Base-by-base conservation (phyloP, 1,139 yeast species). In the Saccharomyces hybrid region DNA sequence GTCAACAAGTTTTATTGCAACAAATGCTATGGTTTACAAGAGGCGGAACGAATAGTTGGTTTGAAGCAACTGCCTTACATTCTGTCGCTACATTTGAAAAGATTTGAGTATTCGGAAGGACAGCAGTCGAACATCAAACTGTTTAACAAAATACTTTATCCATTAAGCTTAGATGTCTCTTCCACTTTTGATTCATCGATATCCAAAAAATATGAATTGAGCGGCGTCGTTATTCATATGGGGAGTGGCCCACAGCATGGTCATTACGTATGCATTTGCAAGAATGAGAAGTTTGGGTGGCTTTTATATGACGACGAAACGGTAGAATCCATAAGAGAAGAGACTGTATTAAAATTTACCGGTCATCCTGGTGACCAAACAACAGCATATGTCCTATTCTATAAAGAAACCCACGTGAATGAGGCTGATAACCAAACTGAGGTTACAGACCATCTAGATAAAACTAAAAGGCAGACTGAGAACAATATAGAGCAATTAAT, bases 181-280 rank as follows among this genome's bases (percentile, higher is more conserved):
- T 88, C 89, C 63, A 87, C 95, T 25, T 83, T 91, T 1, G 83
- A 63, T 46, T 42, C 74, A 9, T 65, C 70, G 23, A 55, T 65
- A 13, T 75, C 49, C 58, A 82, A 80, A 61, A 76, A 85, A 29
- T 93, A 90, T 66, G 97, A 90, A 63, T 74, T 93, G 52, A 86
- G 84, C 58, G 90, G 95, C 0, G 83, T 91, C 47, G 95, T 93
- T 25, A 90, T 93, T 23, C 99, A 93, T 66, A 85, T 93, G 64
- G 99, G 99, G 3, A 96, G 97, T 2, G 98, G 98, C 0, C 97
- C 98, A 1, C 90, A 90, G 76, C 97, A 91, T 71, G 99, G 99
- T 0, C 99, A 93, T 70, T 93, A 93, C 66, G 91, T 93, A 13
- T 81, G 96, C 0, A 75, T 93, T 8, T 86, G 95, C 60, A 90